These are phyloP conservation scores for Allantophomopsis cytisporea DNA, from an alignment of 2,329 filamentous ascomycete species.

Conservation along the genomic window DNA sequence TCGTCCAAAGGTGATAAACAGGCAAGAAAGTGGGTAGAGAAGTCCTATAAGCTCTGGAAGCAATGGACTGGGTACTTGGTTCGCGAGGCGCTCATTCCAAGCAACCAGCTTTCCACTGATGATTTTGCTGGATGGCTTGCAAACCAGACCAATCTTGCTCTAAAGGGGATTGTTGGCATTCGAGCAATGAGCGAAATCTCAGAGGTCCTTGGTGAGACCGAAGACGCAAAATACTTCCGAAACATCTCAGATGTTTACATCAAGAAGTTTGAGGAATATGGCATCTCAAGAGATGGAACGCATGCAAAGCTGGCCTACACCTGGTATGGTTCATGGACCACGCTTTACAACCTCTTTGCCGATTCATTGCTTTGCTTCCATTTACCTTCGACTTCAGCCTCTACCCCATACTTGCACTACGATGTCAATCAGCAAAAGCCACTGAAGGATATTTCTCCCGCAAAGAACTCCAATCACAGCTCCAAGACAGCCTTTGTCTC, in stretches of 20 bases:
- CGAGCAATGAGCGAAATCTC: constrained; percentile 62
- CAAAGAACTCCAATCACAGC: constrained; percentile 13
- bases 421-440: constrained; percentile 11
- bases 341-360: constrained; percentile 57
- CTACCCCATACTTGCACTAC: constrained; percentile 11
- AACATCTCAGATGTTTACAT: constrained; percentile 50
- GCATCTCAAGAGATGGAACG: constrained; percentile 48
- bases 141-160: constrained; percentile 56
- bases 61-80: constrained; percentile 59
- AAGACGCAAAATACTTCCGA: constrained; percentile 43
- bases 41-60: constrained; percentile 50
- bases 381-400: constrained; percentile 20
- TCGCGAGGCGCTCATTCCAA: constrained; percentile 47
- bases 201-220: constrained; percentile 35
- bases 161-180: constrained; percentile 71
- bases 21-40: constrained; percentile 47
- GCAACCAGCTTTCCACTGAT: constrained; percentile 56
- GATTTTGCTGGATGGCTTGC: constrained; percentile 59
- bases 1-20: constrained; percentile 33
- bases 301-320: constrained; percentile 61
- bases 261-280: constrained; percentile 43
- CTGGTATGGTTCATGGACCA: constrained; percentile 65
- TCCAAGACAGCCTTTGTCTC: constrained; percentile 49
- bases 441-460: constrained; percentile 6
- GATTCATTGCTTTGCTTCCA: constrained; percentile 72